Percentiles rank a stretch among this genome's conserved stretches.
Conservation (phyloP, 352 stramenopile genomes). For the Pythium dissotocum region DNA sequence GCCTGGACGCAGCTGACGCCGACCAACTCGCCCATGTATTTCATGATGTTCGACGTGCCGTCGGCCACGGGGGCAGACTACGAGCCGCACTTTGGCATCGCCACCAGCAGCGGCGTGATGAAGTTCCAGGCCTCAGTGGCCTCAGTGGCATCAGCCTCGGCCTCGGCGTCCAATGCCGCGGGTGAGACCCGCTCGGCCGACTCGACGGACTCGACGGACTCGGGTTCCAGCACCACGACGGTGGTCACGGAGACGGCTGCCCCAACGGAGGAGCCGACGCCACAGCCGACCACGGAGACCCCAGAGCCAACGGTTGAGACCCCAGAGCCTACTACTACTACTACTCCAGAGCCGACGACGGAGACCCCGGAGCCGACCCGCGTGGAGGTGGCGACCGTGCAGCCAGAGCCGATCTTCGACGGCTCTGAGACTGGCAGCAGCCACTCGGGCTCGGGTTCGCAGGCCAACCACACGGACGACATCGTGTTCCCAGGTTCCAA, state of each 20-base stretch:
- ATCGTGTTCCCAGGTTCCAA: conserved; percentile 14
- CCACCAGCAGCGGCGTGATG: conserved; percentile 2
- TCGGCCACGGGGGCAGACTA: conserved; percentile 34
- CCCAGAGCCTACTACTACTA: conserved; percentile 3
- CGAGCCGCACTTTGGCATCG: conserved; percentile 60
- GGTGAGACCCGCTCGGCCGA: background rate
- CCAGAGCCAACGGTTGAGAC: background rate
- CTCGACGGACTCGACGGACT: background rate
- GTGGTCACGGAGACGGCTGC: background rate
- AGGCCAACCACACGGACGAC: conserved; percentile 10
- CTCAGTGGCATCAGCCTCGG: background rate
- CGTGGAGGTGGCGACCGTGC: background rate
- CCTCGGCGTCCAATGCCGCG: background rate
- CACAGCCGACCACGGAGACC: background rate
- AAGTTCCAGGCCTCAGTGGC: conserved; percentile 12
- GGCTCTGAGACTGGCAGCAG: background rate
- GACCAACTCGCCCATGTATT: conserved; percentile 43
- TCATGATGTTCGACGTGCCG: conserved; percentile 67
- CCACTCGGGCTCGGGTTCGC: conserved; percentile 9
- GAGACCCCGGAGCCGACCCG: background rate
- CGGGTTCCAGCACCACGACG: background rate
- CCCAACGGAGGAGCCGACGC: conserved; percentile 14
- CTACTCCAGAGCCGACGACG: conserved; percentile 4
- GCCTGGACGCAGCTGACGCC: conserved; percentile 31
- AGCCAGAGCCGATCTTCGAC: conserved; percentile 1